Evolutionary conservation across 768 basidiomycete genomes (phyloP), one percentile per base, ranked within the genome.

Genomic region (Amanita brunnescens): DNA sequence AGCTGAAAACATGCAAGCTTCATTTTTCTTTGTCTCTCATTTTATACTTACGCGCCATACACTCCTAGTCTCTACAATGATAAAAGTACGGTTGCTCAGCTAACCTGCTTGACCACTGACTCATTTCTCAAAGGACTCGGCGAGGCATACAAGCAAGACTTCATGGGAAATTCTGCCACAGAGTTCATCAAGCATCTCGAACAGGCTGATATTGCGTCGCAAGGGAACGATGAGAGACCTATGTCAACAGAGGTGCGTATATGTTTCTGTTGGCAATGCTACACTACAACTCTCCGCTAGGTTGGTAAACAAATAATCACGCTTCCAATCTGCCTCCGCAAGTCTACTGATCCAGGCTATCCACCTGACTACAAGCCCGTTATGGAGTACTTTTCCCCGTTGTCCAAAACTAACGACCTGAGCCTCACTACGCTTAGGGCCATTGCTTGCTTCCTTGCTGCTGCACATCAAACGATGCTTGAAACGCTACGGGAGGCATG

Each of bases 131-230:
- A 39, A 39, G n/a, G 38, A 39, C 6, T 9, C 12, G n/a, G 38
- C 12, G 12, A n/a, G 34, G 34, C 26, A 29, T 29, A 29, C 26
- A 29, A 3, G 26, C 26, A 34, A 10, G 5, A 12, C 4, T 12
- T 4, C 53, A 55, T 40, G 54, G 40, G 10, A 57, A 55, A 20
- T 48, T 49, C 29, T 45, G 53, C 24, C 50, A 39, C 2, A 47
- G 58, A 2, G 44, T 59, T 3, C 59, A 60, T 29, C 26, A 29
- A 53, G 58, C 57, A 35, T 60, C 58, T 37, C 55, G 57, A 5
- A 56, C 55, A 1, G 55, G 59, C 10, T 58, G 26, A 29, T 29
- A 29, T 29, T 29, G 7, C 3, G 3, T 3, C 3, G 3, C 5
- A 29, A 29, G 26, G 26, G 26, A 29, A 7, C 26, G 7, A 29